Percentiles rank a stretch among this genome's conserved stretches.
Evolutionary conservation across 1,139 yeast genomes (phyloP).

Genomic region (Zygoascus sp.): DNA sequence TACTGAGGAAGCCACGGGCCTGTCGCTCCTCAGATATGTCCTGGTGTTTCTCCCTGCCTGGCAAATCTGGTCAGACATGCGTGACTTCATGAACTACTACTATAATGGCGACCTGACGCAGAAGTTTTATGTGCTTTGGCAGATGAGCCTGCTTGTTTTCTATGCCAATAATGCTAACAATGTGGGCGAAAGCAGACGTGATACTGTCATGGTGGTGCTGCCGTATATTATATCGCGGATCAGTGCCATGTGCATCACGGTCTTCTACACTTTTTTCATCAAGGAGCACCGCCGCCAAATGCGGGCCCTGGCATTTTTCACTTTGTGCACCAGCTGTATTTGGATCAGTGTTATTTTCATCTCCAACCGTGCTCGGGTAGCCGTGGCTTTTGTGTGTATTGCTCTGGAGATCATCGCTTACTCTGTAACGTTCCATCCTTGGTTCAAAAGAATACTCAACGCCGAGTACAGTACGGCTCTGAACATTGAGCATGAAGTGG

Average conservation of each 20-base stretch:
- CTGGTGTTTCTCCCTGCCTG: conserved; percentile 55
- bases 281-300: conserved; percentile 54
- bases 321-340: conserved; percentile 34
- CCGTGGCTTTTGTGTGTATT: conserved; percentile 43
- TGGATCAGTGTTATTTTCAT: conserved; percentile 48
- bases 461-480: conserved; percentile 54
- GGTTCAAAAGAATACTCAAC: conserved; percentile 41
- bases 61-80: conserved; percentile 61
- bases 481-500: conserved; percentile 65
- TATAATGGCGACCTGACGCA: conserved; percentile 60
- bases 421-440: conserved; percentile 44
- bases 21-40: conserved; percentile 46
- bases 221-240: conserved; percentile 29
- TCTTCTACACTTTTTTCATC: conserved; percentile 47
- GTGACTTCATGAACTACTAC: conserved; percentile 62
- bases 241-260: conserved; percentile 17
- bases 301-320: conserved; percentile 37
- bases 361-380: conserved; percentile 44
- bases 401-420: conserved; percentile 38
- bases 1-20: conserved; percentile 48
- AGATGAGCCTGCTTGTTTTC: conserved; percentile 47
- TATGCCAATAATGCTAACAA: conserved; percentile 49
- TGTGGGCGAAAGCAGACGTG: conserved; percentile 36
- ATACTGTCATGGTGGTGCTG: conserved; percentile 37
- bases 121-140: conserved; percentile 51